Conservation (phyloP, 2,329 filamentous ascomycete genomes). For the Pyricularia sp. region DNA sequence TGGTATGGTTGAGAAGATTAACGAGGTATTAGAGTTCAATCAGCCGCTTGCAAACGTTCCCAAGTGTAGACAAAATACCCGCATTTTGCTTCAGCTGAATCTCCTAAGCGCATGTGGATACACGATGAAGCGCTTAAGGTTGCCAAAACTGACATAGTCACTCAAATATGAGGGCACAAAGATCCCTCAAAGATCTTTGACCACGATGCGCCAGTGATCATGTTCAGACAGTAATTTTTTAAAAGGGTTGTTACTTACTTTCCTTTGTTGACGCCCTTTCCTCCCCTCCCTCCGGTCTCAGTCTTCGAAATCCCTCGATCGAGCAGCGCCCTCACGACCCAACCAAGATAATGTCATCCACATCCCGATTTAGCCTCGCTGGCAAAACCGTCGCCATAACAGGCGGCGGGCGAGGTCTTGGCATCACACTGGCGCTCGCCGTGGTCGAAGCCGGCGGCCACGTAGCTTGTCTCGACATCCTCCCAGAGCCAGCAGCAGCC, state of each 20-base stretch:
- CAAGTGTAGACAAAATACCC: not conserved
- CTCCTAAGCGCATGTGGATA: not conserved
- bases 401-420: slow-evolving; percentile 62
- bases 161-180: not conserved
- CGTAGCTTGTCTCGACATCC: slow-evolving; percentile 6
- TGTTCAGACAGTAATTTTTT: not conserved
- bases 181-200: not conserved
- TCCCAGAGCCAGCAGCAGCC: slow-evolving; percentile 34
- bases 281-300: not conserved
- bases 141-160: not conserved
- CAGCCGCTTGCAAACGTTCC: not conserved
- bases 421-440: slow-evolving; percentile 64
- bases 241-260: not conserved
- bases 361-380: not conserved
- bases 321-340: not conserved
- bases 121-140: not conserved
- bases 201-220: not conserved
- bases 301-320: not conserved
- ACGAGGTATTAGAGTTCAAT: not conserved
- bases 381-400: slow-evolving; percentile 48
- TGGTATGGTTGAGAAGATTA: not conserved
- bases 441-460: slow-evolving; percentile 60
- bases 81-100: not conserved
- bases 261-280: not conserved
- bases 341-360: not conserved